A percentile compares a stretch with the other conserved stretches of the same genome.
These are phyloP conservation scores for Pseudocercospora pini-densiflorae DNA, from an alignment of 2,329 filamentous ascomycete species.

Conservation along the genomic window DNA sequence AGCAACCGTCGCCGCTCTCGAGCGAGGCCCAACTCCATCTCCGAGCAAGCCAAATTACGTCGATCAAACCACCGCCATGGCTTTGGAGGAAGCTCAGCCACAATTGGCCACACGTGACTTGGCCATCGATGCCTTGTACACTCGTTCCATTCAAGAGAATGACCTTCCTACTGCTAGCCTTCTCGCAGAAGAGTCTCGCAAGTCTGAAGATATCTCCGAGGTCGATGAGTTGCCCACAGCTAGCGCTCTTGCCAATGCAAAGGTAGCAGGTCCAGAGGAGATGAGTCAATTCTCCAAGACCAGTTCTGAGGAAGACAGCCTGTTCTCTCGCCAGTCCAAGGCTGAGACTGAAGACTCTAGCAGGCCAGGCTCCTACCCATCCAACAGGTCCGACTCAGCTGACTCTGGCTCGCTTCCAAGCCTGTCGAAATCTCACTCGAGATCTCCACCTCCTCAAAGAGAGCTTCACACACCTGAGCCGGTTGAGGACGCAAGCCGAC, in stretches of 20 bases:
- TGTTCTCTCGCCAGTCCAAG: constrained; percentile 1
- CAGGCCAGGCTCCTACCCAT: neutral
- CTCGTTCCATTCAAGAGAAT: neutral
- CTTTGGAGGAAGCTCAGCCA: neutral
- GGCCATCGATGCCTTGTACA: neutral
- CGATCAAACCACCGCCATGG: constrained; percentile 3
- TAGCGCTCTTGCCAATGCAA: neutral
- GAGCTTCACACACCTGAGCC: constrained; percentile 1
- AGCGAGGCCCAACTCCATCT: neutral
- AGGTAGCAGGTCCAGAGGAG: neutral
- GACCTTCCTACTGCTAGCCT: neutral
- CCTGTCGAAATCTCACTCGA: neutral
- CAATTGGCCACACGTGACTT: neutral
- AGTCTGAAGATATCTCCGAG: neutral
- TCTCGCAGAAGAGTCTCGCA: neutral
- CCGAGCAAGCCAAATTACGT: neutral
- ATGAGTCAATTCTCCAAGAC: constrained; percentile 4
- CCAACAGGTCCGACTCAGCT: constrained; percentile 1
- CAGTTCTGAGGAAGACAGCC: neutral
- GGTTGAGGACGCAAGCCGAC: neutral
- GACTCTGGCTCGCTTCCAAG: neutral
- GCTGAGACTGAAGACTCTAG: neutral
- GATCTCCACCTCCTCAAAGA: neutral
- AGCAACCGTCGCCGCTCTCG: neutral
- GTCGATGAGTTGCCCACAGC: neutral